Percentiles rank a stretch among this genome's conserved stretches.
phyloP scores from a whole-genome alignment of 345 rosid genomes.

The Microcos paniculata region DNA sequence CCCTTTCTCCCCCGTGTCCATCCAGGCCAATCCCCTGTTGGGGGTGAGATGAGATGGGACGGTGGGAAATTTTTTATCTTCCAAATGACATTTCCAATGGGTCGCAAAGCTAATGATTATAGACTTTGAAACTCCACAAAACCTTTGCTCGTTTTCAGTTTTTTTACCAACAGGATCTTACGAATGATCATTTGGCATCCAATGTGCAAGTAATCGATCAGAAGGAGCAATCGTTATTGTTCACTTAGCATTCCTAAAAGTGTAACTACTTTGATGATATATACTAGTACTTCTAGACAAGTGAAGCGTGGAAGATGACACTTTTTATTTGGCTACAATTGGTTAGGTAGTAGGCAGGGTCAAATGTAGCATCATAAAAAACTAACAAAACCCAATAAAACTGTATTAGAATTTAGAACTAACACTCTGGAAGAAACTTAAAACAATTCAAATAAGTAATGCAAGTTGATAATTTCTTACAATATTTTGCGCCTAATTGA shows the following conservation, averaged over 20 bases:
- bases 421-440: neutral
- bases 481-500: neutral
- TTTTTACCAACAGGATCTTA: neutral
- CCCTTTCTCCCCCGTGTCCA: conserved; percentile 1
- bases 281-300: too few species aligned
- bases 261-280: neutral
- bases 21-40: neutral
- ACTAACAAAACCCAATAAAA: neutral
- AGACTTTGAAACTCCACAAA: neutral
- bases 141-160: neutral
- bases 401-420: too few species aligned
- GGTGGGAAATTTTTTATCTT: neutral
- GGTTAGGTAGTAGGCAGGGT: too few species aligned
- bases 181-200: neutral
- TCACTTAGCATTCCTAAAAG: neutral
- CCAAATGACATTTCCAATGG: neutral
- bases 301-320: too few species aligned
- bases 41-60: neutral
- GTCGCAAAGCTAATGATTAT: neutral
- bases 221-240: neutral
- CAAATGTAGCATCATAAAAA: neutral
- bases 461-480: neutral
- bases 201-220: neutral
- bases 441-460: neutral
- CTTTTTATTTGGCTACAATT: too few species aligned